phyloP scores from a whole-genome alignment of 2,329 filamentous ascomycete species.

The Sarocladiaceae sp. region DNA sequence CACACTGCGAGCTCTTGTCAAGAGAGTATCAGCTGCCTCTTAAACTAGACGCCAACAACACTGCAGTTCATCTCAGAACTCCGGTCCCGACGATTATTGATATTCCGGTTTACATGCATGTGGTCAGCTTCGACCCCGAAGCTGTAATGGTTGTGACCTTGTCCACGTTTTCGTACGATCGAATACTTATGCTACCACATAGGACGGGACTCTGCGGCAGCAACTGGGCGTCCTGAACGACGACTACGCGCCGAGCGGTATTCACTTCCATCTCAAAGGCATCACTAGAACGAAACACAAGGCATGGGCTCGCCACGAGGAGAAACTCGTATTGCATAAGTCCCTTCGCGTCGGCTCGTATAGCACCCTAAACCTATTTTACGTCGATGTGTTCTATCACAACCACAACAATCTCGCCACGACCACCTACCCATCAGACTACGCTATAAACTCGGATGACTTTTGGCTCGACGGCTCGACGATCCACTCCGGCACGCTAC shows the following conservation, averaged over 20 bases:
- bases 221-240: conserved; percentile 21
- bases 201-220: conserved; percentile 15
- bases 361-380: conserved; percentile 36
- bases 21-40: background rate
- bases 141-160: background rate
- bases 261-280: conserved; percentile 20
- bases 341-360: conserved; percentile 29
- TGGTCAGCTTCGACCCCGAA: background rate
- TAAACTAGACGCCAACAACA: background rate
- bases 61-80: background rate
- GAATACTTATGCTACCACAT: background rate
- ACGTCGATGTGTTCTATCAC: conserved; percentile 18
- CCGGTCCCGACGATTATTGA: background rate
- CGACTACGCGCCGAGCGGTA: conserved; percentile 16
- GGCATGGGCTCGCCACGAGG: conserved; percentile 7
- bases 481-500: conserved; percentile 27
- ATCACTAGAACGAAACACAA: conserved; percentile 18
- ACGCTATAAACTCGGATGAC: conserved; percentile 16
- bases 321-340: conserved; percentile 36
- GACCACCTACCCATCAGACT: conserved; percentile 33
- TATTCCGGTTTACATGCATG: background rate
- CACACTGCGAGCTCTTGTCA: too few relatives aligned
- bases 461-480: conserved; percentile 31
- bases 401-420: conserved; percentile 29
- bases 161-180: background rate